Evolutionary conservation across 2,329 filamentous ascomycete species (phyloP).

Genomic region (Lecanosticta acicola): DNA sequence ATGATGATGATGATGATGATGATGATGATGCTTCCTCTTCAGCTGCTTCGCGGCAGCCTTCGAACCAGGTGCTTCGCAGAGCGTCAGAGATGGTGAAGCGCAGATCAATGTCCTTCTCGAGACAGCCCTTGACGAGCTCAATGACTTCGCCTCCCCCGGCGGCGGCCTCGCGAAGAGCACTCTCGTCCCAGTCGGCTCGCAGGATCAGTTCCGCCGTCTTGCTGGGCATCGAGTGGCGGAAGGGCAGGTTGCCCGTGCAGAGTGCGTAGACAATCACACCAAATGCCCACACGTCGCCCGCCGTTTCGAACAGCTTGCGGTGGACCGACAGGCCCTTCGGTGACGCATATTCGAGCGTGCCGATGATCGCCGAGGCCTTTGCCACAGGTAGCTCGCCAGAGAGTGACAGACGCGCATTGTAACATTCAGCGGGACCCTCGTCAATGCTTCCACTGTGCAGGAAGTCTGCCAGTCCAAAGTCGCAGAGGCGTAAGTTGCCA

Average conservation of each 20-base stretch:
- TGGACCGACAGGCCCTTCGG: conserved; percentile 44
- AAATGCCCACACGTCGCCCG: conserved; percentile 62
- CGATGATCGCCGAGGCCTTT: conserved; percentile 46
- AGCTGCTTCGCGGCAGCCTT: conserved; percentile 21
- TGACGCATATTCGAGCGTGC: conserved; percentile 53
- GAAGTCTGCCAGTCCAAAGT: conserved; percentile 66
- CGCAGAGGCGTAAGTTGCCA: conserved; percentile 57
- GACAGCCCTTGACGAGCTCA: conserved; percentile 55
- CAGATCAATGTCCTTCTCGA: conserved; percentile 50
- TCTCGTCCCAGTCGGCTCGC: conserved; percentile 53
- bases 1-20: no score
- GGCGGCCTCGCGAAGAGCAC: conserved; percentile 43
- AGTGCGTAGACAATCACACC: conserved; percentile 59
- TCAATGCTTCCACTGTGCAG: conserved; percentile 47
- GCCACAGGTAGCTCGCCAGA: conserved; percentile 16
- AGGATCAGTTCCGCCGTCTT: conserved; percentile 56
- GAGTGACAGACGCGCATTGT: conserved; percentile 12
- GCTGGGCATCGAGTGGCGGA: conserved; percentile 55
- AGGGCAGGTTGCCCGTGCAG: conserved; percentile 57
- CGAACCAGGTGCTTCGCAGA: conserved; percentile 52
- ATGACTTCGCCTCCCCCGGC: conserved; percentile 44
- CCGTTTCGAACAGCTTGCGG: conserved; percentile 44
- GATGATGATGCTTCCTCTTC: conserved; percentile 12
- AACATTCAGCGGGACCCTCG: conserved; percentile 8
- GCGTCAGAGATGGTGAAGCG: conserved; percentile 55